Base-by-base conservation (phyloP, 768 basidiomycete genomes). In the Epithele typhae region DNA sequence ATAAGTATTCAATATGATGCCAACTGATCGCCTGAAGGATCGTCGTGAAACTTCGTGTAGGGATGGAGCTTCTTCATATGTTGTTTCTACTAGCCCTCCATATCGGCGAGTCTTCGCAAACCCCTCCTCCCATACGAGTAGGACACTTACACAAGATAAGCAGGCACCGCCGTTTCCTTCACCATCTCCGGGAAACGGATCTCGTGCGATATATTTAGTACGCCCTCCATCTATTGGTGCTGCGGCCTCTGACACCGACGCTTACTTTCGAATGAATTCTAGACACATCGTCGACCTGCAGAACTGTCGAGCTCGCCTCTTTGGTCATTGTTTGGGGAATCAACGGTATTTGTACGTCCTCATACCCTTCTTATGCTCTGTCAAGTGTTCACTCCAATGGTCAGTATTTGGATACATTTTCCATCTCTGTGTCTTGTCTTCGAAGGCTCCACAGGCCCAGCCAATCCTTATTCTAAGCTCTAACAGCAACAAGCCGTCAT, bases 141-240 rank as follows among this genome's bases (percentile, higher is more conserved):
- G n/a, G 4, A n/a, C 11, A 23, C 15, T 45, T 25, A 22, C 23
- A 3, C 3, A 17, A 40, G 19, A 4, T 12, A 10, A n/a, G 5
- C 30, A 63, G 61, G 43, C 12, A 46, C 49, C 15, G 53, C 60
- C 11, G 46, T 59, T 2, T 35, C 52, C n/a, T 56, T 56, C 27
- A 58, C 58, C 5, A 30, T 59, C 18, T 55, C 46, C 19, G 51
- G 55, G 3, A 35, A 25, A 27, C 39, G 45, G 11, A 57, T 59
- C 35, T 55, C 57, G 17, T 63, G 61, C 37, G 44, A 18, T 4
- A 47, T 53, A 19, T 63, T 63, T 45, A 40, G 61, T 63, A 19
- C 39, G 58, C 45, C 11, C 17, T 14, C 17, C 22, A 18, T 19
- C 30, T 32, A 36, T 19, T 19, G 18, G 7, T n/a, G 8, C 35